Percentiles rank a stretch among this genome's conserved stretches.
These are phyloP conservation scores for Colletotrichum sp. DNA, from an alignment of 2,329 filamentous ascomycete species.

Conservation along the genomic window DNA sequence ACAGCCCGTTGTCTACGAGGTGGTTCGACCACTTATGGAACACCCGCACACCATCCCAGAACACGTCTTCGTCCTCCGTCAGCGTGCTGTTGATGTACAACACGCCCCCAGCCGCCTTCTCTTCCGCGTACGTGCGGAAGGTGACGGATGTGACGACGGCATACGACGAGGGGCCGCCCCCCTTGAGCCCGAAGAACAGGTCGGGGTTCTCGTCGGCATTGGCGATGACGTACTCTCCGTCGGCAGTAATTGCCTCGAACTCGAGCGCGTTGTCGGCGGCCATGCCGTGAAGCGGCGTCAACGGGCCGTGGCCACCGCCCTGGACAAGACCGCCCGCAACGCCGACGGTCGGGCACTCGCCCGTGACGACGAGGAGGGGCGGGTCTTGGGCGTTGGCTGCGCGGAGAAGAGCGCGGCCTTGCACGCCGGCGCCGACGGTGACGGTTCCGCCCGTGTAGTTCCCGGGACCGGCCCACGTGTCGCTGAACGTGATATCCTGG, in stretches of 20 bases:
- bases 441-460: constrained; percentile 56
- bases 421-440: constrained; percentile 59
- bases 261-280: constrained; percentile 53
- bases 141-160: constrained; percentile 58
- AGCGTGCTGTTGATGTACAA: constrained; percentile 39
- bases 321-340: constrained; percentile 64
- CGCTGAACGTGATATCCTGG: constrained; percentile 48
- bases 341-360: constrained; percentile 61
- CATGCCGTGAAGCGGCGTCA: constrained; percentile 47
- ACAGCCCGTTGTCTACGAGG: constrained; percentile 46
- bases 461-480: constrained; percentile 34
- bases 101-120: constrained; percentile 42
- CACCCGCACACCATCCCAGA: constrained; percentile 51
- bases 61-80: constrained; percentile 36
- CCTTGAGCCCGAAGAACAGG: constrained; percentile 62
- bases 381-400: constrained; percentile 43
- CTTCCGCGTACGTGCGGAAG: constrained; percentile 55
- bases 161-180: constrained; percentile 58
- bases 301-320: constrained; percentile 60
- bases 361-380: constrained; percentile 52
- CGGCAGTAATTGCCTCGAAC: constrained; percentile 49
- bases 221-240: constrained; percentile 48
- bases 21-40: constrained; percentile 50
- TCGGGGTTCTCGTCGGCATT: constrained; percentile 50
- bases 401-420: constrained; percentile 49